Evolutionary conservation across 345 rosid genomes (phyloP).

Genomic region (Lenwebbia sp.): DNA sequence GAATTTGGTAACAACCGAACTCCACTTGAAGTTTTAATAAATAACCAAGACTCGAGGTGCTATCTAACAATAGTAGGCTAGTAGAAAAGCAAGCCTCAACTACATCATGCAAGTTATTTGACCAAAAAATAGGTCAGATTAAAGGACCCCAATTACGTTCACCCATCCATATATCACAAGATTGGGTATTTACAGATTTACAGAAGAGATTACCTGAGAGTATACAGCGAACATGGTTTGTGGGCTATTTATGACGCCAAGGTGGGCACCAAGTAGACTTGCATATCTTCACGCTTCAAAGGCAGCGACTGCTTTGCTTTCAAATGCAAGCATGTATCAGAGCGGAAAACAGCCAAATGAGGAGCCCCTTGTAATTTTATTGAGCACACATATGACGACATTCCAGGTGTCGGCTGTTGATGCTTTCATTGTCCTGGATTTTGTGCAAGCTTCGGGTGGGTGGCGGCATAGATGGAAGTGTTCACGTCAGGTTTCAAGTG

Average conservation of each 20-base stretch:
- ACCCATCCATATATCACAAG: background rate
- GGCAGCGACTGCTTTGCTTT: background rate
- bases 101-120: background rate
- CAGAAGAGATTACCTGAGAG: background rate
- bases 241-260: background rate
- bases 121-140: background rate
- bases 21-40: background rate
- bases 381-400: background rate
- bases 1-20: background rate
- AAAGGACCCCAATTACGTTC: background rate
- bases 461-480: slow-evolving; percentile 77
- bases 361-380: background rate
- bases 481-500: slow-evolving; percentile 67
- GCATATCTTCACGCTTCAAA: background rate
- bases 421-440: slow-evolving; percentile 1
- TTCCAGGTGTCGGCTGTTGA: background rate
- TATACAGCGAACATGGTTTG: background rate
- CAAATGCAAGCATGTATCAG: background rate
- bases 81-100: background rate
- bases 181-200: background rate
- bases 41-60: background rate
- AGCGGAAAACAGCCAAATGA: background rate
- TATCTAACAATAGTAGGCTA: background rate
- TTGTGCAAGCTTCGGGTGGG: slow-evolving; percentile 63
- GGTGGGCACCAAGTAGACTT: background rate